A percentile compares a stretch with the other conserved stretches of the same genome.
phyloP scores from a whole-genome alignment of 1,284 basidiomycete genomes.

The Ceratobasidium sp. region DNA sequence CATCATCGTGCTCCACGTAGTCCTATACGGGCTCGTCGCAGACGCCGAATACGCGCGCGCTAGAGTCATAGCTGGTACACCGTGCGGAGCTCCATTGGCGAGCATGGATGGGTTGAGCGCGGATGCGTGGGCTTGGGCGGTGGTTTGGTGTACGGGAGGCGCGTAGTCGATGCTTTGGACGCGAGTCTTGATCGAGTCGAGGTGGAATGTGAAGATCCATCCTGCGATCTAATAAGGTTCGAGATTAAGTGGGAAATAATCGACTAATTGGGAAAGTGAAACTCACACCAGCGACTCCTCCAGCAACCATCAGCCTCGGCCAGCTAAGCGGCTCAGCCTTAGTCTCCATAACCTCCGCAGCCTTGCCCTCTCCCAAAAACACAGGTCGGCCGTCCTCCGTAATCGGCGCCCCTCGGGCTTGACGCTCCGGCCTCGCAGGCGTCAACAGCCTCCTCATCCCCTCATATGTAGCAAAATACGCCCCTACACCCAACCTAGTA shows the following conservation, averaged over 20 bases:
- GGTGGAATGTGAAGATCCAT: slow-evolving; percentile 80
- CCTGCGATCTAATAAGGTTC: slow-evolving; percentile 57
- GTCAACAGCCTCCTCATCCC: slow-evolving; percentile 71
- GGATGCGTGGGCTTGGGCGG: background rate
- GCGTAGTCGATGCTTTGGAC: slow-evolving; percentile 66
- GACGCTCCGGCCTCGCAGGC: slow-evolving; percentile 47
- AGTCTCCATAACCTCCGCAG: slow-evolving; percentile 50
- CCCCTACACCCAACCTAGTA: background rate
- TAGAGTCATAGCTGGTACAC: slow-evolving; percentile 38
- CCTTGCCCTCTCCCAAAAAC: slow-evolving; percentile 57
- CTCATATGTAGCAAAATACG: slow-evolving; percentile 86
- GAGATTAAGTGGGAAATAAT: slow-evolving; percentile 53
- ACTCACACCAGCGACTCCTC: slow-evolving; percentile 74
- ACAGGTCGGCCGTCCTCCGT: slow-evolving; percentile 37
- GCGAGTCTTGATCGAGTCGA: slow-evolving; percentile 88
- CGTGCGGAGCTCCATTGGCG: slow-evolving; percentile 38
- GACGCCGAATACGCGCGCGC: slow-evolving; percentile 45
- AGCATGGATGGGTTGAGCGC: slow-evolving; percentile 5
- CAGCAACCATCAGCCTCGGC: slow-evolving; percentile 74
- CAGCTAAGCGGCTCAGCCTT: slow-evolving; percentile 59
- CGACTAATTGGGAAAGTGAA: slow-evolving; percentile 51
- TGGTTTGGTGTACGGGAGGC: slow-evolving; percentile 14
- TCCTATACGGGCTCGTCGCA: slow-evolving; percentile 60
- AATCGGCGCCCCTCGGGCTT: slow-evolving; percentile 31
- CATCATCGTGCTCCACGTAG: slow-evolving; percentile 65